Evolutionary conservation across 2,329 filamentous ascomycete genomes (phyloP).

Genomic region (Fusarium papillatum): DNA sequence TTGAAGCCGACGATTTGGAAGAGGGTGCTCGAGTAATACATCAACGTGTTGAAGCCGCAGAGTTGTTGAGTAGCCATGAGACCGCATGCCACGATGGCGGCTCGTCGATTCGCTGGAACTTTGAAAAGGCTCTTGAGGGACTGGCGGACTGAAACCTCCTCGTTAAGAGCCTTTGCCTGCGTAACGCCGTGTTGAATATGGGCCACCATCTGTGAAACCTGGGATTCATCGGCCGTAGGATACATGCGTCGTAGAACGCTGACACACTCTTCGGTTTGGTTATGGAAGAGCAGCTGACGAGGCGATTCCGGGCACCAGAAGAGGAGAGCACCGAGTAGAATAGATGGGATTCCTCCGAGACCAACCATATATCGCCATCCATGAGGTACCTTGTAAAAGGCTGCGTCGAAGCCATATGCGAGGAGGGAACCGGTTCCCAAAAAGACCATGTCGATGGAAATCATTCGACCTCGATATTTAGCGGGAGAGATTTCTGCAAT

Average conservation of each 20-base stretch:
- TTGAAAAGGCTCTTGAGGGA: not conserved
- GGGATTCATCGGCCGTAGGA: slow-evolving; percentile 31
- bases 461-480: slow-evolving; percentile 41
- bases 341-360: slow-evolving; percentile 33
- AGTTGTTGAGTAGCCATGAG: slow-evolving; percentile 56
- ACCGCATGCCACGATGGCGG: slow-evolving; percentile 56
- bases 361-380: slow-evolving; percentile 40
- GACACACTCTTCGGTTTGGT: slow-evolving; percentile 49
- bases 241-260: slow-evolving; percentile 31
- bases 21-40: slow-evolving; percentile 39
- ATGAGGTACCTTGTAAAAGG: slow-evolving; percentile 48
- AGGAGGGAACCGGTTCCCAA: slow-evolving; percentile 36
- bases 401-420: slow-evolving; percentile 46
- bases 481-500: slow-evolving; percentile 41
- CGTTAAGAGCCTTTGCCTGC: slow-evolving; percentile 29
- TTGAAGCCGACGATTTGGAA: slow-evolving; percentile 43
- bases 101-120: slow-evolving; percentile 49
- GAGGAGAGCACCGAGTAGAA: slow-evolving; percentile 30
- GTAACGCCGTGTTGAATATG: slow-evolving; percentile 25
- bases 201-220: slow-evolving; percentile 45
- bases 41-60: slow-evolving; percentile 41
- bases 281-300: slow-evolving; percentile 39
- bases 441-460: slow-evolving; percentile 41
- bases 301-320: slow-evolving; percentile 37
- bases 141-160: slow-evolving; percentile 29